Conservation (phyloP, 306 rosid species). For the Quercus gilva region DNA sequence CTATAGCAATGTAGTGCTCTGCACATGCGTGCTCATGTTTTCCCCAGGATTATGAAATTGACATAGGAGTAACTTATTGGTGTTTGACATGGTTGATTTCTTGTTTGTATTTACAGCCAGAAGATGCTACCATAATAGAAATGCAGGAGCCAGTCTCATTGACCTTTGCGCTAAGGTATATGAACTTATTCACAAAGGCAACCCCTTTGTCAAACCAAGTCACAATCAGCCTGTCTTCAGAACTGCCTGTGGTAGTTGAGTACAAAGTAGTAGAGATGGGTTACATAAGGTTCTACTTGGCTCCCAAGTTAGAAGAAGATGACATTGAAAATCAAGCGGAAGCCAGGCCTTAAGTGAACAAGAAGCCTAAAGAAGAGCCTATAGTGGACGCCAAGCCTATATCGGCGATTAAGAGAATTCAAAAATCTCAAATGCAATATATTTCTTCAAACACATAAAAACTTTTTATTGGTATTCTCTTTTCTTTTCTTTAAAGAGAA, state of each 20-base stretch:
- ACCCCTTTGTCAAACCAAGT: constrained; percentile 73
- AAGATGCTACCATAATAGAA: constrained; percentile 55
- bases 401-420: constrained; percentile 42
- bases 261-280: constrained; percentile 21
- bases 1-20: not conserved
- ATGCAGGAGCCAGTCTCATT: constrained; percentile 87
- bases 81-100: not conserved
- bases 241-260: constrained; percentile 51
- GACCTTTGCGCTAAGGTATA: constrained; percentile 86
- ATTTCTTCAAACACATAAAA: too few species aligned
- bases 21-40: not conserved
- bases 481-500: too few species aligned
- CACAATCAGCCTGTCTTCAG: constrained; percentile 32
- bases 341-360: constrained; percentile 23
- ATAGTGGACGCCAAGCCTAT: constrained; percentile 13
- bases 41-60: not conserved
- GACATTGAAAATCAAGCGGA: constrained; percentile 40
- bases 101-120: constrained; percentile 45
- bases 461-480: too few species aligned
- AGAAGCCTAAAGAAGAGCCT: not conserved
- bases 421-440: too few species aligned
- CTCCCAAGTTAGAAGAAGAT: constrained; percentile 91
- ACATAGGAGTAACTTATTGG: not conserved
- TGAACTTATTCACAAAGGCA: constrained; percentile 93
- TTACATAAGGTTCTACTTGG: constrained; percentile 71